A percentile compares a stretch with the other conserved stretches of the same genome.
Conservation (phyloP, 768 basidiomycete species). For the Grammothele lineata region DNA sequence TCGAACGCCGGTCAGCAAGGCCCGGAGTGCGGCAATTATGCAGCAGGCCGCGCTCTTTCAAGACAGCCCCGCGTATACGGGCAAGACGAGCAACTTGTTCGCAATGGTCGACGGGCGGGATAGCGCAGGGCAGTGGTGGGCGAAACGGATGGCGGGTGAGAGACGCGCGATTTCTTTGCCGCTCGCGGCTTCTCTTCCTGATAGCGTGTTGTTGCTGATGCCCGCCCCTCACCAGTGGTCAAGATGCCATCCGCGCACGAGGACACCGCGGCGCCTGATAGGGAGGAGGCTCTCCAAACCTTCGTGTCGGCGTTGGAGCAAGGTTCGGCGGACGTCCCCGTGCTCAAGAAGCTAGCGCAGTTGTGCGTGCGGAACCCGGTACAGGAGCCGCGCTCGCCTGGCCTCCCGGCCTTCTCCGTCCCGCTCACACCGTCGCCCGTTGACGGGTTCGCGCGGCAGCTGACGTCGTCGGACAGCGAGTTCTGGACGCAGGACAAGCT, state of each 20-base stretch:
- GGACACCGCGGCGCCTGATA: slow-evolving; percentile 34
- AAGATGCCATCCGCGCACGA: slow-evolving; percentile 46
- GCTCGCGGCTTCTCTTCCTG: slow-evolving; percentile 3
- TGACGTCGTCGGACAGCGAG: slow-evolving; percentile 45
- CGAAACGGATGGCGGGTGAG: slow-evolving; percentile 69
- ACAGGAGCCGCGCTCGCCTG: slow-evolving; percentile 46
- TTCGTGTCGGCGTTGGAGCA: slow-evolving; percentile 52
- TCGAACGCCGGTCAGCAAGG: slow-evolving; percentile 60
- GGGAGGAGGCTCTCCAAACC: slow-evolving; percentile 46
- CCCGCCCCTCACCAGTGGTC: slow-evolving; percentile 44
- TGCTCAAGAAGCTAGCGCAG: slow-evolving; percentile 62
- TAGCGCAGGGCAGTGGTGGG: slow-evolving; percentile 82
- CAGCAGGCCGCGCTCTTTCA: slow-evolving; percentile 75
- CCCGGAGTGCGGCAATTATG: slow-evolving; percentile 47
- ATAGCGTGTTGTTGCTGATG: slow-evolving; percentile 16
- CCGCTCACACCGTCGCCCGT: slow-evolving; percentile 60
- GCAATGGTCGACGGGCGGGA: slow-evolving; percentile 64
- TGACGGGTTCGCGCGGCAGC: slow-evolving; percentile 33
- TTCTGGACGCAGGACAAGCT: slow-evolving; percentile 71
- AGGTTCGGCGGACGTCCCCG: slow-evolving; percentile 45
- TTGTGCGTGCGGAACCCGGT: slow-evolving; percentile 58
- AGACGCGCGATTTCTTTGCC: slow-evolving; percentile 18
- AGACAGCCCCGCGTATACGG: slow-evolving; percentile 69
- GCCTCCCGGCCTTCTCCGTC: slow-evolving; percentile 46
- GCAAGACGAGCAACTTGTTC: slow-evolving; percentile 52